Evolutionary conservation across 176 grass and related monocot species (phyloP), one percentile per base, ranked within the genome.

Genomic region (Carex pumila): DNA sequence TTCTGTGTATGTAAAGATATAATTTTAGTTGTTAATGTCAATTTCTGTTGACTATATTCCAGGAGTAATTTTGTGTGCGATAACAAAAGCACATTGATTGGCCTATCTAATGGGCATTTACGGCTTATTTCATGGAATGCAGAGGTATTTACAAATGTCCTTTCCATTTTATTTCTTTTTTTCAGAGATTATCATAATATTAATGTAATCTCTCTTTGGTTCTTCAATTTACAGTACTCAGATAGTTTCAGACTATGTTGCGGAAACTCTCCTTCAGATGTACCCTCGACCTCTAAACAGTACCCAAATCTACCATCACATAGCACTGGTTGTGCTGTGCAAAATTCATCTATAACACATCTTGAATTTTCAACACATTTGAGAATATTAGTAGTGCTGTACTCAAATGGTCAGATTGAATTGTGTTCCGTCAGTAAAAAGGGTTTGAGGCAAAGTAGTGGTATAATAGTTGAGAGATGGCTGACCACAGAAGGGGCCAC

Each of bases 31-130:
- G 12, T 61, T 71, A 14, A 63, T 64, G 22, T 19, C 34, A 41
- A 6, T 87, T 63, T 47, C 61, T 21, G n/a, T 37, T 73, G 32
- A 83, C 3, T 72, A 11, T 83, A 52, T 86, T 65, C 41, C 88
- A 98, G 95, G 88, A 92, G 95, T 83, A 98, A 98, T 88, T 93
- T 98, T 18, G 95, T 90, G 2, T 95, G 88, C 59, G 95, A 98
- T 80, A 90, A 71, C 88, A 95, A 98, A 87, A 98, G 88, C 66
- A 89, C 93, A 88, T 89, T 98, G 29, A 72, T 95, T 61, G 95
- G 92, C 81, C 92, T 98, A 77, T 93, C 95, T 83, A 90, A 93
- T 78, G 95, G 92, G 65, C 89, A 92, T 80, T 85, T 98, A 85
- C 91, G 91, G 79, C 89, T 88, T 30, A 29, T 98, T 56, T 98